phyloP scores from a whole-genome alignment of 1,284 basidiomycete species.

The Pulchroboletus neoregius region DNA sequence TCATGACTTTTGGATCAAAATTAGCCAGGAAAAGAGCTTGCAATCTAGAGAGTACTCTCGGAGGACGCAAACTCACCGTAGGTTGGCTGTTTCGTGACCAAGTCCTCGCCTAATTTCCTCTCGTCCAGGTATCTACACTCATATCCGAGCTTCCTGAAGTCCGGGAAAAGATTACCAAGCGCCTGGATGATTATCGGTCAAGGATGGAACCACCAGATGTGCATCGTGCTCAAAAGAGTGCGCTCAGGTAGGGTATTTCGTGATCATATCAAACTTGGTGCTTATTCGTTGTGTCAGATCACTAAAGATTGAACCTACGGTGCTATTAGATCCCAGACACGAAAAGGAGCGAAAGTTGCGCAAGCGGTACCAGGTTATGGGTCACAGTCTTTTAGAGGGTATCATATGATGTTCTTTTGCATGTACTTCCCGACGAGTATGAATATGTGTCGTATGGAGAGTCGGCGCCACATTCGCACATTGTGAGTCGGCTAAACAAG shows the following conservation, averaged over 20 bases:
- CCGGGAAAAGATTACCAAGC: slow-evolving; percentile 36
- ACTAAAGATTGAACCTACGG: slow-evolving; percentile 26
- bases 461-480: slow-evolving; percentile 31
- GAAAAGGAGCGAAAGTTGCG: slow-evolving; percentile 4
- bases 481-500: slow-evolving; percentile 23
- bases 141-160: slow-evolving; percentile 52
- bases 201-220: slow-evolving; percentile 20
- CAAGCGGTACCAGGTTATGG: slow-evolving; percentile 12
- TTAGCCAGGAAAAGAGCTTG: slow-evolving; percentile 41
- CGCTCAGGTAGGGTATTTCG: slow-evolving; percentile 17
- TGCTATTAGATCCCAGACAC: slow-evolving; percentile 23
- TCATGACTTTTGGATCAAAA: slow-evolving; percentile 41
- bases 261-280: neutral
- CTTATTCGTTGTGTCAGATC: slow-evolving; percentile 23
- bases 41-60: slow-evolving; percentile 38
- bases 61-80: slow-evolving; percentile 42
- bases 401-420: slow-evolving; percentile 21
- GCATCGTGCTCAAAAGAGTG: slow-evolving; percentile 28
- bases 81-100: slow-evolving; percentile 10
- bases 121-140: slow-evolving; percentile 40
- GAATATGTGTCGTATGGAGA: neutral
- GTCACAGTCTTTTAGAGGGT: slow-evolving; percentile 15
- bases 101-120: neutral
- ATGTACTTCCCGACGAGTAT: neutral
- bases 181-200: slow-evolving; percentile 23